Conservation (phyloP, 345 rosid species). For the Hibiscus syriacus region DNA sequence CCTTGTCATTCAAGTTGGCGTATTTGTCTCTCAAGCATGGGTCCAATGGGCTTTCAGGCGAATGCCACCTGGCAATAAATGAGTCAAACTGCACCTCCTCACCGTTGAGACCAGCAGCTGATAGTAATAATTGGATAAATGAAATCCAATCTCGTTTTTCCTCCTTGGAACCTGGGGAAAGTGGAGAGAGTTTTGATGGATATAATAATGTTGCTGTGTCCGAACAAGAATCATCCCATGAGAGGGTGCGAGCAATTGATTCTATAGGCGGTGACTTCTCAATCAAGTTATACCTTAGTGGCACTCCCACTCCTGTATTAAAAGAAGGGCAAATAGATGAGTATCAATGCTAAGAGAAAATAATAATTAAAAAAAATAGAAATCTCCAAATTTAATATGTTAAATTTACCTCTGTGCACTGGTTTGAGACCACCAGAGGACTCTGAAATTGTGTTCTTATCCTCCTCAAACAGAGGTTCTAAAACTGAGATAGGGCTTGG, state of each 20-base stretch:
- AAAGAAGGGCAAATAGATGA: not conserved
- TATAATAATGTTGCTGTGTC: slow-evolving; percentile 30
- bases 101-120: slow-evolving; percentile 45
- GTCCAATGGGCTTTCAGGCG: slow-evolving; percentile 67
- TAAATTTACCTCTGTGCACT: slow-evolving; percentile 31
- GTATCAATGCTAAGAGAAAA: not conserved
- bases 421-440: slow-evolving; percentile 32
- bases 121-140: slow-evolving; percentile 45
- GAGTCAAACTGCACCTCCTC: slow-evolving; percentile 30
- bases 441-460: slow-evolving; percentile 37
- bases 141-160: slow-evolving; percentile 58
- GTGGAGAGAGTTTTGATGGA: slow-evolving; percentile 27
- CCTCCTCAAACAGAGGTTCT: slow-evolving; percentile 64
- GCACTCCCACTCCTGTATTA: slow-evolving; percentile 38
- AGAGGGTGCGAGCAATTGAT: slow-evolving; percentile 56
- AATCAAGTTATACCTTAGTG: slow-evolving; percentile 52
- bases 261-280: slow-evolving; percentile 74
- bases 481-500: slow-evolving; percentile 92
- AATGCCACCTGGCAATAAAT: slow-evolving; percentile 49
- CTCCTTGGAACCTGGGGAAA: slow-evolving; percentile 26
- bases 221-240: slow-evolving; percentile 45
- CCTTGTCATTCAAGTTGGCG: slow-evolving; percentile 35
- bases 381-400: not conserved
- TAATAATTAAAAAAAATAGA: not conserved
- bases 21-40: slow-evolving; percentile 57